These are phyloP conservation scores for Mycena filopes DNA, from an alignment of 768 basidiomycete species.

Conservation along the genomic window DNA sequence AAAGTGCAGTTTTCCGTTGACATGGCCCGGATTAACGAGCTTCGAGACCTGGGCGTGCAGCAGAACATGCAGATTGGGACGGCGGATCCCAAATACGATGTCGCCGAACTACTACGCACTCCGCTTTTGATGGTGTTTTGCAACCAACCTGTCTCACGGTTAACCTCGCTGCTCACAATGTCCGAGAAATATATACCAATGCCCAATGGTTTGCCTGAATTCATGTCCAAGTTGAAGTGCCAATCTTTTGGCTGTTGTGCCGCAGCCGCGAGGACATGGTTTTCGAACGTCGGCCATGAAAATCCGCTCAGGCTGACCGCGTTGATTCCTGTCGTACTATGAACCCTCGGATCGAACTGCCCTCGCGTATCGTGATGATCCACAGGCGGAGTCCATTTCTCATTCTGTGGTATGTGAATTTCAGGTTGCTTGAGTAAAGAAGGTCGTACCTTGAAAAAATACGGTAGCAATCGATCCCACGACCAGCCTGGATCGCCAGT, in stretches of 20 bases:
- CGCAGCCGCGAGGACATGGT: constrained; percentile 43
- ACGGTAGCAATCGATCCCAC: too few relatives aligned
- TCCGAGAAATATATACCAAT: constrained; percentile 32
- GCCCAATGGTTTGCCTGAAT: constrained; percentile 42
- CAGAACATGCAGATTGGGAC: constrained; percentile 44
- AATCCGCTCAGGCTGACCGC: constrained; percentile 46
- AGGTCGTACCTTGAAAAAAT: constrained; percentile 40
- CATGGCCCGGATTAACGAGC: constrained; percentile 6
- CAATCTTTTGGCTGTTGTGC: constrained; percentile 40
- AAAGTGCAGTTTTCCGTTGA: not conserved
- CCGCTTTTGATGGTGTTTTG: constrained; percentile 39
- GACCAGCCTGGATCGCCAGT: too few relatives aligned
- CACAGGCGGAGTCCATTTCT: constrained; percentile 47
- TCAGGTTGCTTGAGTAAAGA: not conserved
- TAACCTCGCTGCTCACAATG: not conserved
- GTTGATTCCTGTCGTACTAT: constrained; percentile 46
- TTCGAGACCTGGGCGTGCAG: constrained; percentile 38
- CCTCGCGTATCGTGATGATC: constrained; percentile 51
- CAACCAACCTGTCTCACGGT: constrained; percentile 34
- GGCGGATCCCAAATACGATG: constrained; percentile 40
- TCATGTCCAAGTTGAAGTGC: constrained; percentile 42
- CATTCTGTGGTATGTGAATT: constrained; percentile 41
- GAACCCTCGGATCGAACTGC: constrained; percentile 49
- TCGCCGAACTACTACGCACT: constrained; percentile 43
- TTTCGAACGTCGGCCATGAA: constrained; percentile 39